phyloP scores from a whole-genome alignment of 768 basidiomycete species.

The Russula emetica region DNA sequence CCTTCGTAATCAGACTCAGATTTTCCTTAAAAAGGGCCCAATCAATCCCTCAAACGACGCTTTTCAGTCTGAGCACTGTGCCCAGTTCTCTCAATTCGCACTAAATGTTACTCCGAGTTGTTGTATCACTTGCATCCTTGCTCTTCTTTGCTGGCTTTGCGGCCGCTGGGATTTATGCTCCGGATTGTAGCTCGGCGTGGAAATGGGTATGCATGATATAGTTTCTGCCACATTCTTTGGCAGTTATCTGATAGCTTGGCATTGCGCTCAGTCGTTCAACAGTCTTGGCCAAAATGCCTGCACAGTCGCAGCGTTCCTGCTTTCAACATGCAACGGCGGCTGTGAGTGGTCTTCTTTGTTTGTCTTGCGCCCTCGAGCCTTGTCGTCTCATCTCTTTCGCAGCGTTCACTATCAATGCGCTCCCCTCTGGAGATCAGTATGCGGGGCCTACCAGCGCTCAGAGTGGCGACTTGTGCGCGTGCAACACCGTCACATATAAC shows the following conservation, averaged over 20 bases:
- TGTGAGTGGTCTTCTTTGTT: not conserved
- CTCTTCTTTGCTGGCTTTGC: not conserved
- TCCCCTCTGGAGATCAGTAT: not conserved
- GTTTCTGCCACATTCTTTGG: not conserved
- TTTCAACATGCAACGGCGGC: slow-evolving; percentile 11
- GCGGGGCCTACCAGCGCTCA: not conserved
- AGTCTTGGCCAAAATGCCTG: slow-evolving; percentile 13
- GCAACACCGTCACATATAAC: slow-evolving; percentile 8
- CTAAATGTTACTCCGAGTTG: not conserved
- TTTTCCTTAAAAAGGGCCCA: not conserved
- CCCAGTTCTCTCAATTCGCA: not conserved
- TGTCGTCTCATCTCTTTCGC: not conserved
- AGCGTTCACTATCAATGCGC: slow-evolving; percentile 9
- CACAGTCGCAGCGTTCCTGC: slow-evolving; percentile 5
- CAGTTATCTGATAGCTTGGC: not conserved
- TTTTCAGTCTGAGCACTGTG: not conserved
- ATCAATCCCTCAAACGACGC: not conserved
- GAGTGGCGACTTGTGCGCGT: slow-evolving; percentile 8
- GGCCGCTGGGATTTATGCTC: not conserved
- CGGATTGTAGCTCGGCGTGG: not conserved
- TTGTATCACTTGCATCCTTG: not conserved
- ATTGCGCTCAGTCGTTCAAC: slow-evolving; percentile 9
- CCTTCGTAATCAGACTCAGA: not conserved
- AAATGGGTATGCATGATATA: slow-evolving; percentile 4
- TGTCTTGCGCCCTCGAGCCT: not conserved